Base-by-base conservation (phyloP, 2,329 filamentous ascomycete species). In the Fusarium staphyleae region DNA sequence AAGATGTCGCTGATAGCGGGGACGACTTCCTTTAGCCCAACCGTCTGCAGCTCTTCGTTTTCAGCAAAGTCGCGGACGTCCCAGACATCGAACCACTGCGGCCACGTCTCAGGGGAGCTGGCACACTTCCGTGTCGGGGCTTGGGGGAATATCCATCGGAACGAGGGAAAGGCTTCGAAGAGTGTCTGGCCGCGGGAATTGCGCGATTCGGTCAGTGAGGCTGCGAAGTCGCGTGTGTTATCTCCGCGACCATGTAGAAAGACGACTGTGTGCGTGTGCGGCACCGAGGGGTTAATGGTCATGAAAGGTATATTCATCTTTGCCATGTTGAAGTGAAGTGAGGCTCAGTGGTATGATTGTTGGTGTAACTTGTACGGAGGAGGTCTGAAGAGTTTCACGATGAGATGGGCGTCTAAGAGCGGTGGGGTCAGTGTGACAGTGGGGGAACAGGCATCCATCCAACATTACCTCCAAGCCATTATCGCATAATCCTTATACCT, bases 31-130 rank as follows among this genome's bases (percentile, higher is more conserved):
- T 64, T 60, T 10, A 83, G 62, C 0, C 78, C 79, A 0, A 67
- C 56, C 0, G 65, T 64, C 60, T 81, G 77, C 3, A 78, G 48
- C 3, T 78, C 74, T 52, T 81, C 77, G 13, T 68, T 62, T n/a
- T 76, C 68, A 2, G 69, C 41, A 13, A 77, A 75, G 49, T 78
- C 67, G 16, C 68, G 57, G 1, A 75, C 67, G 44, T 77, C 75
- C 68, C 72, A 78, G 29, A 81, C 72, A 60, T 83, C 77, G 65
- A 82, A 83, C 81, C 80, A 83, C 60, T 80, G 77, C 29, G 57
- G 37, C 41, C 55, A 42, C 22, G 16, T 40, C 22, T 22, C 12
- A 10, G 13, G 24, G 2, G 78, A 75, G 46, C 74, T 72, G 19
- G 19, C 19, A 22, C 19, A 22, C 19, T 22, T 22, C 7, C 19